Base-by-base conservation (phyloP, 2,329 filamentous ascomycete species). In the Arthrocladium fulminans region DNA sequence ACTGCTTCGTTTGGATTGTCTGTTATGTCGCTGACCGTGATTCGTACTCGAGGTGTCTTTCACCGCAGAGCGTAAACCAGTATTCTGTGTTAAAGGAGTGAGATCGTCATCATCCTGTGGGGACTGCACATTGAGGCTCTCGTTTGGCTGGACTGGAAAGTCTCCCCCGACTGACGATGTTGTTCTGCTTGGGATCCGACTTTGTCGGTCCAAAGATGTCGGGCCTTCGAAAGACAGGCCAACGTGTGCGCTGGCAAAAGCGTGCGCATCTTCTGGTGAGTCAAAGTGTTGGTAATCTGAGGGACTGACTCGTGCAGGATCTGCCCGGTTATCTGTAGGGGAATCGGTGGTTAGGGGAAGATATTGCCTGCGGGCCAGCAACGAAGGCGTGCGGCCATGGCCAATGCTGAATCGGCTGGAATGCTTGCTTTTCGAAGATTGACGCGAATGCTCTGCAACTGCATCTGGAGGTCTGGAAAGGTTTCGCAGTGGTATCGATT, bases 401-500 rank as follows among this genome's bases (percentile, higher is more conserved):
- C 63, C 61, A 68, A 63, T 52, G 74, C 61, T 54, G 73, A 62
- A 54, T 72, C 71, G 66, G 57, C 72, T 50, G 52, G 57, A 51
- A 34, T 53, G 30, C 39, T 54, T 32, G 38, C 34, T 50, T 35
- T 19, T 56, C 53, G 59, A 60, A 51, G 55, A 56, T 53, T 37
- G 51, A 42, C 60, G 55, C 23, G 65, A 56, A 52, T 53, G 47
- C 40, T 59, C 57, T 24, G 60, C 61, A 41, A 50, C 52, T 22
- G 51, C 55, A 47, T 63, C 64, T 27, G 64, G 63, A 22, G 64
- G 62, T 50, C 65, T 63, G 10, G 70, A 69, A 29, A 86, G 70
- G 58, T 83, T 77, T 65, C 81, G 81, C 50, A 90, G 71, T 51
- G 84, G 84, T 67, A 92, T 89, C 53, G 83, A 82, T 47, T 68